Evolutionary conservation across 2,329 filamentous ascomycete species (phyloP).

Genomic region (Colletotrichum shisoi): DNA sequence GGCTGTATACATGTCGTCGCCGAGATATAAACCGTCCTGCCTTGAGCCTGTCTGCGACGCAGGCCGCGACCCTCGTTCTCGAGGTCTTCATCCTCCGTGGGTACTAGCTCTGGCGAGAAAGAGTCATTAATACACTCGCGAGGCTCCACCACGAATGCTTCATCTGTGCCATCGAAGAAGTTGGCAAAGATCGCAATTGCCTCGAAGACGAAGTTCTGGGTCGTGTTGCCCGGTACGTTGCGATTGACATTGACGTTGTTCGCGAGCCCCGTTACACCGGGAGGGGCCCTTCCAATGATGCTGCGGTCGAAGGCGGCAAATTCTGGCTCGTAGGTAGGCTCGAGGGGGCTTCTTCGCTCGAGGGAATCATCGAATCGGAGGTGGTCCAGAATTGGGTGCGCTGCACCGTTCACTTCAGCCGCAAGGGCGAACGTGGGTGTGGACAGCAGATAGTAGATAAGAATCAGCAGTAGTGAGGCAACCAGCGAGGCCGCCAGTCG

Average conservation of each 20-base stretch:
- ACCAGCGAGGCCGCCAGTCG: slow-evolving; percentile 73
- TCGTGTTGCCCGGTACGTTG: slow-evolving; percentile 69
- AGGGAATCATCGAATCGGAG: slow-evolving; percentile 36
- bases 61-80: slow-evolving; percentile 40
- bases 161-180: slow-evolving; percentile 39
- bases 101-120: slow-evolving; percentile 40
- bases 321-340: slow-evolving; percentile 63
- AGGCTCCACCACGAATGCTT: slow-evolving; percentile 14
- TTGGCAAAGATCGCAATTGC: slow-evolving; percentile 61
- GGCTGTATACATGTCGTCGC: slow-evolving; percentile 88
- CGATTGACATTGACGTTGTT: slow-evolving; percentile 71
- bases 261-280: slow-evolving; percentile 57
- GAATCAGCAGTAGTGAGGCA: slow-evolving; percentile 65
- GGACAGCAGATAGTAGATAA: slow-evolving; percentile 68
- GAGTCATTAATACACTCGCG: slow-evolving; percentile 43
- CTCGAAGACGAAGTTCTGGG: slow-evolving; percentile 70
- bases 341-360: slow-evolving; percentile 39
- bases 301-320: slow-evolving; percentile 69
- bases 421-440: slow-evolving; percentile 69
- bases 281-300: slow-evolving; percentile 68
- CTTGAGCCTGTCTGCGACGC: slow-evolving; percentile 44
- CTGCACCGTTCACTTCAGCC: slow-evolving; percentile 54
- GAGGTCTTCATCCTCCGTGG: slow-evolving; percentile 34
- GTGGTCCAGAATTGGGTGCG: slow-evolving; percentile 42
- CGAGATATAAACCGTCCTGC: slow-evolving; percentile 75